Conservation (phyloP, 2,329 filamentous ascomycete species). For the Claviceps arundinis region DNA sequence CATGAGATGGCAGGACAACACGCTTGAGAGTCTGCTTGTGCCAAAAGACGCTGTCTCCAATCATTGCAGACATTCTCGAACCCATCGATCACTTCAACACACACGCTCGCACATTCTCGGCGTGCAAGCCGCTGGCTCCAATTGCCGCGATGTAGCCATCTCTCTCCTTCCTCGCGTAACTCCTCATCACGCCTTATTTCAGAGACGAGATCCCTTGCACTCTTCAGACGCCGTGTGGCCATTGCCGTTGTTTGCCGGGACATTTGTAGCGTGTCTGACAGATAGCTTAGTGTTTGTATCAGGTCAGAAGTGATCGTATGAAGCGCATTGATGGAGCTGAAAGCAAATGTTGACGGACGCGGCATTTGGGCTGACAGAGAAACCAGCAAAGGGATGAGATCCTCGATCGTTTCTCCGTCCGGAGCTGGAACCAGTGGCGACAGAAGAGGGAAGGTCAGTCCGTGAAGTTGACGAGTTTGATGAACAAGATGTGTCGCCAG, state of each 20-base stretch:
- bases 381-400: constrained; percentile 54
- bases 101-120: constrained; percentile 72
- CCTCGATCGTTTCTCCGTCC: constrained; percentile 51
- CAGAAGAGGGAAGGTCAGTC: constrained; percentile 55
- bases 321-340: constrained; percentile 53
- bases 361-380: constrained; percentile 55
- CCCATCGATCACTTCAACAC: constrained; percentile 76
- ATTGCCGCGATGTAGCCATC: constrained; percentile 68
- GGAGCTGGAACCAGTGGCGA: constrained; percentile 53
- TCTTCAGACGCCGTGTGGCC: constrained; percentile 66
- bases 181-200: constrained; percentile 80
- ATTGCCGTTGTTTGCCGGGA: constrained; percentile 75
- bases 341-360: constrained; percentile 45
- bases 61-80: constrained; percentile 84
- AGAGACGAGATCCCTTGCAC: constrained; percentile 70
- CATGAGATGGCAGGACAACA: constrained; percentile 8
- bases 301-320: constrained; percentile 60
- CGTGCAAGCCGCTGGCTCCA: constrained; percentile 67
- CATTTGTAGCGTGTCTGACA: constrained; percentile 91
- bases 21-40: constrained; percentile 41
- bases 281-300: constrained; percentile 66
- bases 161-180: constrained; percentile 64
- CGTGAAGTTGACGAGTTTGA: constrained; percentile 64
- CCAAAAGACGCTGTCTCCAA: constrained; percentile 66
- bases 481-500: constrained; percentile 61